Evolutionary conservation across 257 asterid species (phyloP).

Genomic region (Rhazya stricta): DNA sequence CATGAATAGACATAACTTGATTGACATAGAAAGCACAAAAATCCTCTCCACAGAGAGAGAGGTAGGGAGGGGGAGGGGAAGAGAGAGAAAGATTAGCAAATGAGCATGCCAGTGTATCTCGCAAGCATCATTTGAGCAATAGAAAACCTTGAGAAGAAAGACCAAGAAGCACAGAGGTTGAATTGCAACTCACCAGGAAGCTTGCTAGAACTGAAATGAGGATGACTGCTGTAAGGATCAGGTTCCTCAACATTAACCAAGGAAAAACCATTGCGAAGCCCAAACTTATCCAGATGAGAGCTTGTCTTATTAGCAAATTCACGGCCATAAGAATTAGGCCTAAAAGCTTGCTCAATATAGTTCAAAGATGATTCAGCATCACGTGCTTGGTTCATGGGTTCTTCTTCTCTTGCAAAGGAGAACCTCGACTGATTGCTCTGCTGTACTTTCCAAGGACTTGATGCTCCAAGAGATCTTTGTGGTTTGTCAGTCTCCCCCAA

Average conservation of each 20-base stretch:
- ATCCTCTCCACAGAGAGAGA: too few species aligned
- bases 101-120: not conserved
- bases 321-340: slow-evolving; percentile 39
- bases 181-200: slow-evolving; percentile 50
- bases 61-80: too few species aligned
- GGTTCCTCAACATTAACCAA: slow-evolving; percentile 40
- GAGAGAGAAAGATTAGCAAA: not conserved
- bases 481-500: slow-evolving; percentile 51
- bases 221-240: slow-evolving; percentile 41
- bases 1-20: not conserved
- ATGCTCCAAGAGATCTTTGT: slow-evolving; percentile 47
- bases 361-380: slow-evolving; percentile 38
- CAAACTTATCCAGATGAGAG: slow-evolving; percentile 45
- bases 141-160: not conserved
- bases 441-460: slow-evolving; percentile 59
- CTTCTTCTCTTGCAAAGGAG: slow-evolving; percentile 91
- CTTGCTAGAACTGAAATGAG: slow-evolving; percentile 47
- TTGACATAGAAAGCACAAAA: not conserved
- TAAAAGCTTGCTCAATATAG: slow-evolving; percentile 41
- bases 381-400: slow-evolving; percentile 30
- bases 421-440: slow-evolving; percentile 78
- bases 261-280: slow-evolving; percentile 46
- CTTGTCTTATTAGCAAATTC: slow-evolving; percentile 41
- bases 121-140: not conserved
- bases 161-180: not conserved